phyloP scores from a whole-genome alignment of 345 rosid genomes.

The Acer negundo region DNA sequence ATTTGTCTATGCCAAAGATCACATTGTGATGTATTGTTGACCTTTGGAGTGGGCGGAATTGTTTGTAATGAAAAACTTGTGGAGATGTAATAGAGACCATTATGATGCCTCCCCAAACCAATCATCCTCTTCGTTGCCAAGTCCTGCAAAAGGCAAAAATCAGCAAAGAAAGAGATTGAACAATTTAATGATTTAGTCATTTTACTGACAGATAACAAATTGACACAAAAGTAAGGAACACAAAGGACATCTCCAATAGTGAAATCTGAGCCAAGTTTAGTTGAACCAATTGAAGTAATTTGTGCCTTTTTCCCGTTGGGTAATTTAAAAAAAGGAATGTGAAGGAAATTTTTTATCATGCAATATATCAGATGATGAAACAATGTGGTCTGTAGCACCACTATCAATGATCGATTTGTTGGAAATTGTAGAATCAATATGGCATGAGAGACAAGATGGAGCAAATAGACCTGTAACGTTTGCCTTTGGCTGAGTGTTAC shows the following conservation, averaged over 20 bases:
- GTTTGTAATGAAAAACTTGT: neutral
- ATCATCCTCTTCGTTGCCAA: conserved; percentile 6
- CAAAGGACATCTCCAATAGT: neutral
- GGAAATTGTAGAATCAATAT: too few relatives aligned
- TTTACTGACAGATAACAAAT: conserved; percentile 2
- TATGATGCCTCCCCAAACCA: conserved; percentile 8
- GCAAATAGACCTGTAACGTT: too few relatives aligned
- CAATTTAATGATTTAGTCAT: conserved; percentile 11
- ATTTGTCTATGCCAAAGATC: neutral
- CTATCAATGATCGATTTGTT: too few relatives aligned
- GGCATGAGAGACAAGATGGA: too few relatives aligned
- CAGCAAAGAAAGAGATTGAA: neutral
- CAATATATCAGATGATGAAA: neutral
- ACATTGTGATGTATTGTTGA: neutral
- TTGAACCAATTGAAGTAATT: too few relatives aligned
- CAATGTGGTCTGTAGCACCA: neutral
- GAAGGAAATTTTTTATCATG: neutral
- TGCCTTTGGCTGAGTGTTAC: too few relatives aligned
- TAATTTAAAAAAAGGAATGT: neutral
- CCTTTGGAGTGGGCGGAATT: too few relatives aligned
- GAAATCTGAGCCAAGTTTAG: too few relatives aligned
- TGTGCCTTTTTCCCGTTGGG: neutral
- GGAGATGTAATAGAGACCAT: neutral
- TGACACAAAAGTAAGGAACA: conserved; percentile 4
- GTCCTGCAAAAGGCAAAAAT: conserved; percentile 12